Percentiles rank a stretch among this genome's conserved stretches.
phyloP scores from a whole-genome alignment of 2,329 filamentous ascomycete species.

The Neurospora sp. region DNA sequence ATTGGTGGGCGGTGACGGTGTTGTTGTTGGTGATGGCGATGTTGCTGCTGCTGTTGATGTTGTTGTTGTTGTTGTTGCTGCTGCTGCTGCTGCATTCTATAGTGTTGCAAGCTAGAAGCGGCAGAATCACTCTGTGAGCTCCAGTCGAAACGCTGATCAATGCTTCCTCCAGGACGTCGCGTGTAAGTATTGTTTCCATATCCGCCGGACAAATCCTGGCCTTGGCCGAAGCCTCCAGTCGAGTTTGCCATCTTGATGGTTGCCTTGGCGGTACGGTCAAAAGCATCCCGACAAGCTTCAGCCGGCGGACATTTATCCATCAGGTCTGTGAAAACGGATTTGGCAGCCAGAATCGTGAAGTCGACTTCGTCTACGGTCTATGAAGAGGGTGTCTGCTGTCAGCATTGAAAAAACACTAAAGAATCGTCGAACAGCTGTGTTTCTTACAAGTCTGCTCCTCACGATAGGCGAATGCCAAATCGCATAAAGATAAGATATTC shows the following conservation, averaged over 20 bases:
- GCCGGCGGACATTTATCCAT: conserved; percentile 93
- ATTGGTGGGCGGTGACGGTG: conserved; percentile 10
- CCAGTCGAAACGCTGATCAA: conserved; percentile 22
- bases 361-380: conserved; percentile 92
- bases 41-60: conserved; percentile 7
- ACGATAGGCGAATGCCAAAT: conserved; percentile 94
- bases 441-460: conserved; percentile 69
- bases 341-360: conserved; percentile 87
- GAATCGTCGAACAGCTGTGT: not conserved
- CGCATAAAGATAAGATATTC: conserved; percentile 90
- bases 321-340: conserved; percentile 81
- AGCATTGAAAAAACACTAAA: conserved; percentile 12
- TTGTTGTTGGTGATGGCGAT: conserved; percentile 5
- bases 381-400: conserved; percentile 8
- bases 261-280: conserved; percentile 88
- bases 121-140: conserved; percentile 18
- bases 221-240: conserved; percentile 64
- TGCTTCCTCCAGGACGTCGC: conserved; percentile 8
- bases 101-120: conserved; percentile 16
- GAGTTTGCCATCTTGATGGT: conserved; percentile 92
- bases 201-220: conserved; percentile 18
- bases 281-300: conserved; percentile 88
- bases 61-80: conserved; percentile 11
- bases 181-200: conserved; percentile 1
- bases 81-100: conserved; percentile 5